Conservation (phyloP, 2,329 filamentous ascomycete genomes). For the Sclerotinia spermophila region DNA sequence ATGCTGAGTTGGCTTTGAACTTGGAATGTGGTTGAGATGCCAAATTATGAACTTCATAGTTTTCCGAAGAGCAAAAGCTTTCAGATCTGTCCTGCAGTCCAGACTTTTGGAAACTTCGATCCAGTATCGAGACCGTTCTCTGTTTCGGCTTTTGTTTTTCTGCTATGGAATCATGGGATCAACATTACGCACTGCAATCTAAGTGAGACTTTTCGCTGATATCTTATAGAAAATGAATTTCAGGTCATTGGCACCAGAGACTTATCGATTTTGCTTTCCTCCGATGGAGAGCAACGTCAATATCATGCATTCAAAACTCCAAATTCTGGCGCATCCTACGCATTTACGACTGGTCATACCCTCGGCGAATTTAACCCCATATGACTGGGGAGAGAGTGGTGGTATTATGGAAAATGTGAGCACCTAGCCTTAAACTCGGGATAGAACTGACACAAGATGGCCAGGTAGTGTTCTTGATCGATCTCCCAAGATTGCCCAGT, state of each 20-base stretch:
- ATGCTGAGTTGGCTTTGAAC: neutral
- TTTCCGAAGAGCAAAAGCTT: neutral
- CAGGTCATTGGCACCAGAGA: slow-evolving; percentile 47
- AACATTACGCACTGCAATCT: neutral
- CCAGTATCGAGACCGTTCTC: neutral
- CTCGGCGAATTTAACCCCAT: slow-evolving; percentile 78
- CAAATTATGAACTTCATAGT: neutral
- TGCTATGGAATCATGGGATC: neutral
- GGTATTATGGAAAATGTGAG: slow-evolving; percentile 80
- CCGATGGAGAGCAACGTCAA: slow-evolving; percentile 63
- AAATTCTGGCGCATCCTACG: slow-evolving; percentile 73
- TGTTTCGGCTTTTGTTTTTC: neutral
- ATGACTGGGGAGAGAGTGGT: slow-evolving; percentile 67
- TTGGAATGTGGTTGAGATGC: neutral
- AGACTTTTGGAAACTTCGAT: neutral
- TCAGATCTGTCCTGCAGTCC: neutral
- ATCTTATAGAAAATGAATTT: slow-evolving; percentile 47
- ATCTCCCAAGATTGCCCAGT: slow-evolving; percentile 60
- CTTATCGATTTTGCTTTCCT: slow-evolving; percentile 75
- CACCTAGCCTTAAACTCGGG: slow-evolving; percentile 7
- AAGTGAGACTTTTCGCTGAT: neutral
- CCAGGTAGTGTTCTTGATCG: slow-evolving; percentile 38
- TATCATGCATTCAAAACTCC: slow-evolving; percentile 92
- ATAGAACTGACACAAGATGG: slow-evolving; percentile 8
- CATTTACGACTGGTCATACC: slow-evolving; percentile 80